These are phyloP conservation scores for Neofusicoccum umdonicola DNA, from an alignment of 2,329 filamentous ascomycete species.

Conservation along the genomic window DNA sequence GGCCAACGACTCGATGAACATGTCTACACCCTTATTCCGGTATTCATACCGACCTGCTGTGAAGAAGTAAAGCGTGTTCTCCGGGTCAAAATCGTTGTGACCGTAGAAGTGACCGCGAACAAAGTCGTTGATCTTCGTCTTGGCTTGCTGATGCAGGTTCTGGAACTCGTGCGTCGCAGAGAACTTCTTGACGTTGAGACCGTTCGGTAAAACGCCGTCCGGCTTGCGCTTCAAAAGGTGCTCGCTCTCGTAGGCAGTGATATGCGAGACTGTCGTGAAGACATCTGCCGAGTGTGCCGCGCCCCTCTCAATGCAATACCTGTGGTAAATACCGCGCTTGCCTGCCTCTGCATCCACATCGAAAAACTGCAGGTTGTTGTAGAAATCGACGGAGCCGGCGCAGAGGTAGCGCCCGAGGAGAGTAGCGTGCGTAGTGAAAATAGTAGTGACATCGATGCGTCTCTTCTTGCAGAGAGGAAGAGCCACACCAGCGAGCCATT, in stretches of 20 bases:
- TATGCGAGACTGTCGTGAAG: constrained; percentile 98
- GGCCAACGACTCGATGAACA: constrained; percentile 97
- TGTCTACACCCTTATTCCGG: constrained; percentile 97
- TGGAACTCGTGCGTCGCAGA: constrained; percentile 98
- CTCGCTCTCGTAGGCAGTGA: constrained; percentile 97
- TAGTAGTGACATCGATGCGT: constrained; percentile 93
- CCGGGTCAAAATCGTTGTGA: constrained; percentile 93
- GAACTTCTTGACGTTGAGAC: constrained; percentile 97
- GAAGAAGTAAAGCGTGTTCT: constrained; percentile 97
- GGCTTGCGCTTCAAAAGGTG: constrained; percentile 96
- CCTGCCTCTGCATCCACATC: constrained; percentile 95
- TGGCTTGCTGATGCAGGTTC: constrained; percentile 92
- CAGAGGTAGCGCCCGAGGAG: constrained; percentile 94
- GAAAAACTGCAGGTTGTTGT: constrained; percentile 97
- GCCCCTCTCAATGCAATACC: constrained; percentile 95
- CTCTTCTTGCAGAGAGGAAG: constrained; percentile 89
- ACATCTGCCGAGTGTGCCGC: constrained; percentile 91
- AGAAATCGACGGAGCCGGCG: constrained; percentile 96
- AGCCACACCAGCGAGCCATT: constrained; percentile 94
- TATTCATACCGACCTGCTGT: constrained; percentile 97
- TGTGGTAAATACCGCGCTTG: constrained; percentile 96
- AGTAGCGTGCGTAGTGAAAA: constrained; percentile 97
- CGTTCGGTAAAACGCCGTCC: constrained; percentile 93
- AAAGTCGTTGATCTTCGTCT: constrained; percentile 98
- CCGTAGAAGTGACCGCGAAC: constrained; percentile 98